phyloP scores from a whole-genome alignment of 1,284 basidiomycete species.

The Boletellus dicymbophilus region DNA sequence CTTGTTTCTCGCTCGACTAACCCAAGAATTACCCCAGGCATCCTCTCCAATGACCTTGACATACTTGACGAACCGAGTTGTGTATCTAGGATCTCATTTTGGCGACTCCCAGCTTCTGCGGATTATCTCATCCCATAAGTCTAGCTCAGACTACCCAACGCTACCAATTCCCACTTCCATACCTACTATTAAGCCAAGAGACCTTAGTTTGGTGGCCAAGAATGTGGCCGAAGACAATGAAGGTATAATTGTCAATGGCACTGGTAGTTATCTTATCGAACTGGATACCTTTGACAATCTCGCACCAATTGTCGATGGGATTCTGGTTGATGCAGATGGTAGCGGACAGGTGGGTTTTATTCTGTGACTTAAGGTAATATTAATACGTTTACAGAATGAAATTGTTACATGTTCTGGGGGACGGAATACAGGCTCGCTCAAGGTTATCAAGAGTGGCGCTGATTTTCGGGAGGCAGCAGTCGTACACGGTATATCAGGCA shows the following conservation, averaged over 20 bases:
- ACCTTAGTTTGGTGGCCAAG: constrained; percentile 27
- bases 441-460: constrained; percentile 85
- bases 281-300: constrained; percentile 77
- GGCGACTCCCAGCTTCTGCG: constrained; percentile 82
- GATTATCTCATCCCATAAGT: constrained; percentile 49
- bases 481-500: constrained; percentile 59
- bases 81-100: constrained; percentile 83
- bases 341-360: constrained; percentile 65
- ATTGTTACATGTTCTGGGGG: constrained; percentile 91
- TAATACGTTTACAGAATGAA: constrained; percentile 53
- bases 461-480: constrained; percentile 72
- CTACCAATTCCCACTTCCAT: constrained; percentile 53
- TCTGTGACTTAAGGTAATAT: background rate
- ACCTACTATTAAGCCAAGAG: constrained; percentile 38
- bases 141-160: constrained; percentile 44
- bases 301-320: constrained; percentile 88
- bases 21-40: constrained; percentile 43
- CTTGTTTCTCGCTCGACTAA: background rate
- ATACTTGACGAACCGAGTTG: constrained; percentile 71
- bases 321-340: constrained; percentile 73
- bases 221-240: constrained; percentile 35
- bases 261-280: constrained; percentile 56
- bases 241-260: constrained; percentile 52
- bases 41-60: constrained; percentile 79
- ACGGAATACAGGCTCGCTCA: constrained; percentile 77